Evolutionary conservation across 768 basidiomycete species (phyloP).

Genomic region (Favolaschia claudopus): DNA sequence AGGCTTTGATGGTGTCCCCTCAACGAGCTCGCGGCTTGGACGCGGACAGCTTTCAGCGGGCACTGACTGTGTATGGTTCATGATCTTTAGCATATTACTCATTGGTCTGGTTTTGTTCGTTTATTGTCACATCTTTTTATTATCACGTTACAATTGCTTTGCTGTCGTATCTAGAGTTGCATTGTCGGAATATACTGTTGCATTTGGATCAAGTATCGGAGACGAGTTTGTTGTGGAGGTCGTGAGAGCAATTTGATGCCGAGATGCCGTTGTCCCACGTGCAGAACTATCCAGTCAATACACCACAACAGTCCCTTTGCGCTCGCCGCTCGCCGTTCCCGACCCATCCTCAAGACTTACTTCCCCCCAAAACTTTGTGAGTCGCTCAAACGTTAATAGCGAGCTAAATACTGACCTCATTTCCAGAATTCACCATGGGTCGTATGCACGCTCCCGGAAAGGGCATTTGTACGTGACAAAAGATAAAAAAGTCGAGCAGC

Average conservation of each 20-base stretch:
- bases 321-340: neutral
- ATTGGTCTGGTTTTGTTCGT: slow-evolving; percentile 19
- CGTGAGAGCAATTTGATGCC: neutral
- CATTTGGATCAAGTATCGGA: neutral
- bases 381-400: neutral
- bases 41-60: slow-evolving; percentile 59
- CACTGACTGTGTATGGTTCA: slow-evolving; percentile 36
- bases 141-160: slow-evolving; percentile 26
- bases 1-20: no score
- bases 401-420: neutral
- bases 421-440: slow-evolving; percentile 72
- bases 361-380: slow-evolving; percentile 24
- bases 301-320: no score
- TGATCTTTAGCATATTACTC: slow-evolving; percentile 22
- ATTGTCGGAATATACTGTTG: slow-evolving; percentile 8
- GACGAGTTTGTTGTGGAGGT: neutral
- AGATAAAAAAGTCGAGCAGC: neutral
- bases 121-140: slow-evolving; percentile 28
- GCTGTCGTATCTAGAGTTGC: slow-evolving; percentile 28
- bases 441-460: slow-evolving; percentile 99
- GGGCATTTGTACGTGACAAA: slow-evolving; percentile 87
- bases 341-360: slow-evolving; percentile 26
- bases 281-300: neutral
- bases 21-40: slow-evolving; percentile 77
- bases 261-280: neutral